Base-by-base conservation (phyloP, 768 basidiomycete genomes). In the Lentinula guzmanii region DNA sequence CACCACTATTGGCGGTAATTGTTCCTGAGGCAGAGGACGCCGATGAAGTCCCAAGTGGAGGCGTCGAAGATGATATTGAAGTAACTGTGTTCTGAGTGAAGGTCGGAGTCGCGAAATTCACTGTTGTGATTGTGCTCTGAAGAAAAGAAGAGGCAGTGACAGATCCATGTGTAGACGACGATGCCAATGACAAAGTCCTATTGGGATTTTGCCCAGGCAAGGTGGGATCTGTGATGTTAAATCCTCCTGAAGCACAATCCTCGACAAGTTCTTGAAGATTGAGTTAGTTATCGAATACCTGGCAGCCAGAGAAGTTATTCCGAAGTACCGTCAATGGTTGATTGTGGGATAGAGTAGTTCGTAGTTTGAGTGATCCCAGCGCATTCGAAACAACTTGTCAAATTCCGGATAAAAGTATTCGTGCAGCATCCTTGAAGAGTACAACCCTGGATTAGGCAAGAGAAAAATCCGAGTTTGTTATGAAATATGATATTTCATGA, bases 201-300 rank as follows among this genome's bases (percentile, higher is more conserved):
- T 31, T 37, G 13, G 59, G 16, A 43, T 52, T 60, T n/a, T 60
- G 59, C 15, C 52, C 59, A 16, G 59, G 59, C 28, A 60, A 24
- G 16, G 59, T 60, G 50, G 48, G 31, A 33, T 60, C 52, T 11
- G 59, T 34, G 28, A 60, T 45, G 59, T 60, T 60, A 7, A 60
- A 18, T 4, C 59, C 59, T 52, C 24, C 52, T 16, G 28, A 16
- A 31, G 48, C 59, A 18, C 59, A 60, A 16, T 37, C 52, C 33
- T 34, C n/a, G n/a, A 53, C 28, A 35, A 37, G 33, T 5, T 11
- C 52, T 37, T 33, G 33, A 34, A 21, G 28, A 28, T 28, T 24
- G 31, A 15, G 4, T 10, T 52, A 52, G 10, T 16, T 16, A 15
- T 52, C 10, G 24, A 11, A 52, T 6, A 15, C 24, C 10, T 31